These are phyloP conservation scores for Corymbia calophylla DNA, from an alignment of 441 rosid species.

Conservation along the genomic window DNA sequence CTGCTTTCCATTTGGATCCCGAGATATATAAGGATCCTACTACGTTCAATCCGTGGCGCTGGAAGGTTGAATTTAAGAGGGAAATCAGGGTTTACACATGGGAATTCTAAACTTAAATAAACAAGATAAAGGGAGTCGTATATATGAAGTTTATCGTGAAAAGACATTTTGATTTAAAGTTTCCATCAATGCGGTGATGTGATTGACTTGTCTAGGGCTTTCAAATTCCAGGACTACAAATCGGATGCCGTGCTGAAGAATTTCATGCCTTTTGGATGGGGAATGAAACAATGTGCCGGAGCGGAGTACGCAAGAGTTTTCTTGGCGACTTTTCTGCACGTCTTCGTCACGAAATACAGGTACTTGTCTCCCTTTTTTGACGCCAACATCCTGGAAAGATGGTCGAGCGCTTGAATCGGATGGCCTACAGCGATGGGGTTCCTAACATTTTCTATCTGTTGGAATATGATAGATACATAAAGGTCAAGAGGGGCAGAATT, in stretches of 20 bases:
- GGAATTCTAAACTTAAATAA: too few relatives aligned
- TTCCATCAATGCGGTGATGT: neutral
- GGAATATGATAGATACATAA: neutral
- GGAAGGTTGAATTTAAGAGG: slow-evolving; percentile 2
- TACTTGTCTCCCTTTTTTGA: neutral
- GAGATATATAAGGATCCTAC: neutral
- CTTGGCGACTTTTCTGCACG: neutral
- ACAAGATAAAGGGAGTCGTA: neutral
- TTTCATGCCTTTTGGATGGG: slow-evolving; percentile 5
- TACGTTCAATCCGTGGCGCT: slow-evolving; percentile 2
- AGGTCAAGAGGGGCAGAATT: neutral
- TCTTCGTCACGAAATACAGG: slow-evolving; percentile 6
- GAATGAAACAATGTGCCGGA: slow-evolving; percentile 4
- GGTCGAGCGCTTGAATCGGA: neutral
- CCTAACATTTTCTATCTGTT: neutral
- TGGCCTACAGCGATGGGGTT: neutral
- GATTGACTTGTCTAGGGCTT: neutral
- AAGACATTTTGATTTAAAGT: neutral
- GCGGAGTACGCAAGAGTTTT: slow-evolving; percentile 5
- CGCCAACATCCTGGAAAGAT: neutral
- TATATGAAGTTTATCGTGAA: neutral
- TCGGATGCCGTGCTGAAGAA: neutral
- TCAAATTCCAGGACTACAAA: neutral
- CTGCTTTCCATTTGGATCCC: slow-evolving; percentile 5
- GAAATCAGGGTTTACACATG: too few relatives aligned